phyloP scores from a whole-genome alignment of 2,329 filamentous ascomycete genomes.

The Colletotrichum brevisporum region DNA sequence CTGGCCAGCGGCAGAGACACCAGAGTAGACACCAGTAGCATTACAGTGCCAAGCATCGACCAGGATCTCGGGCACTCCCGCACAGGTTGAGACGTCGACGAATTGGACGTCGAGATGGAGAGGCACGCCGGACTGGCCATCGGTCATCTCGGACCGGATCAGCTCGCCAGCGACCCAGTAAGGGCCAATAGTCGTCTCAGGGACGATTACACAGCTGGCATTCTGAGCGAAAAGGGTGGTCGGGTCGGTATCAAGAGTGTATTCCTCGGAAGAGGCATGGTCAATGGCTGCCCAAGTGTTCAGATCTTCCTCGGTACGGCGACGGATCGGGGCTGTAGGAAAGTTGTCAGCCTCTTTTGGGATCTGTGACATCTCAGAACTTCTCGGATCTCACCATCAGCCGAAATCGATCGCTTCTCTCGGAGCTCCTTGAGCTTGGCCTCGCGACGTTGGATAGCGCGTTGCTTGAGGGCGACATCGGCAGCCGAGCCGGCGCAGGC shows the following conservation, averaged over 20 bases:
- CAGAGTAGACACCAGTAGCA: constrained; percentile 58
- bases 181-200: constrained; percentile 35
- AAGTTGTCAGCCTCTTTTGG: no score
- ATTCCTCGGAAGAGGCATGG: constrained; percentile 48
- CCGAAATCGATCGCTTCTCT: constrained; percentile 36
- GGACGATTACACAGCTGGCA: constrained; percentile 36
- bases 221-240: constrained; percentile 44
- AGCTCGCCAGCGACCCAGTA: constrained; percentile 60
- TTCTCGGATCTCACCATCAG: no score
- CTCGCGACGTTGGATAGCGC: constrained; percentile 57
- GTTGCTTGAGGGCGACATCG: constrained; percentile 54
- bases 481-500: constrained; percentile 56
- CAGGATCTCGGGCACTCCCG: constrained; percentile 40
- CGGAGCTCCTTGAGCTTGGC: constrained; percentile 55
- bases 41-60: constrained; percentile 47
- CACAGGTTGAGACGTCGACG: constrained; percentile 43
- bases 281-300: constrained; percentile 51
- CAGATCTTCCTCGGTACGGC: constrained; percentile 51
- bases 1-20: constrained; percentile 46
- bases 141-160: constrained; percentile 60
- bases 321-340: constrained; percentile 44
- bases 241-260: constrained; percentile 50
- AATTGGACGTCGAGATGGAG: constrained; percentile 51
- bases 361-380: no score
- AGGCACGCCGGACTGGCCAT: constrained; percentile 57